Base-by-base conservation (phyloP, 306 rosid species). In the Parietaria judaica region DNA sequence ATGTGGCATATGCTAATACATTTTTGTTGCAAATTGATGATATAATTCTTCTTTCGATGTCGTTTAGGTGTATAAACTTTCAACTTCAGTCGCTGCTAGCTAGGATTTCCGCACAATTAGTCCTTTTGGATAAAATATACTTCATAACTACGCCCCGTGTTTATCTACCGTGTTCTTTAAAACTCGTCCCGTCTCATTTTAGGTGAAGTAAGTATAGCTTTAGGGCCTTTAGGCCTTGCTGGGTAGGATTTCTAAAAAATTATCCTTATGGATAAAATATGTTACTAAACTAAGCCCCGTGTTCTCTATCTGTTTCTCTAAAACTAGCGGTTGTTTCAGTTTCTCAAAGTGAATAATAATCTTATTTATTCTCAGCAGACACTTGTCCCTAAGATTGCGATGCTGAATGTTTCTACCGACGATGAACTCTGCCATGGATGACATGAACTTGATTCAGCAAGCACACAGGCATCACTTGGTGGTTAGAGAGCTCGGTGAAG, bases 351-450 rank as follows among this genome's bases (percentile, higher is more conserved):
- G 39, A 14, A 7, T 31, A 35, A 45, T 64, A 23, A 23, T 23
- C 31, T 23, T 23, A 23, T 6, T 52, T 41, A 39, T 70, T 14
- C 51, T 52, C 39, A 43, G 55, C 70, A 78, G 76, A 61, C 63
- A 5, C 45, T 56, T 56, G 8, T 56, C 17, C 66, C 59, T 49
- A 70, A 70, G 74, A 71, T 46, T 84, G 94, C 78, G 72, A 88
- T 92, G 98, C 96, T 88, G 96, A 78, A 85, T 86, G 96, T 82
- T 83, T 87, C 80, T 80, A 38, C 86, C 77, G 41, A 78, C 71
- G 84, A 87, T 88, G 92, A 88, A 85, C 78, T 81, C 98, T 70
- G 76, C 90, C 60, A 85, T 88, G 90, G 94, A 92, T 86, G 98
- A 84, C 74, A 86, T 88, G 86, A 83, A 80, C 84, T 78, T 92